phyloP scores from a whole-genome alignment of 106 monocot genomes.

The Allium sativum region DNA sequence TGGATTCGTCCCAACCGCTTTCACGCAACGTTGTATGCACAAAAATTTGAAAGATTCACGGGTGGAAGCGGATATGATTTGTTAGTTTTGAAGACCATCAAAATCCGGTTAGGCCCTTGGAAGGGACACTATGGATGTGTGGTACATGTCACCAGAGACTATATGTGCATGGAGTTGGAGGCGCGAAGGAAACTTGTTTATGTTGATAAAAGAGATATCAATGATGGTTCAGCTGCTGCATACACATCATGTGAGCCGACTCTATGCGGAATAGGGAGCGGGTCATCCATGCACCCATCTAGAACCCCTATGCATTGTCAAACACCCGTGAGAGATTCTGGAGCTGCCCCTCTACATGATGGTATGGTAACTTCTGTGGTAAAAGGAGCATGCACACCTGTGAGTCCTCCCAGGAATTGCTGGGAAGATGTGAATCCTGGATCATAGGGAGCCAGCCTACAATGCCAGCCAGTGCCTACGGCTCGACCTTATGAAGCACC shows the following conservation, averaged over 20 bases:
- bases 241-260: slow-evolving; percentile 67
- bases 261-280: slow-evolving; percentile 76
- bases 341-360: slow-evolving; percentile 95
- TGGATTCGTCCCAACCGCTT: slow-evolving; percentile 31
- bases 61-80: slow-evolving; percentile 78
- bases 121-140: slow-evolving; percentile 96
- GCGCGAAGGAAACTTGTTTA: slow-evolving; percentile 90
- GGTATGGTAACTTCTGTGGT: slow-evolving; percentile 97
- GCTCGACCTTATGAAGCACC: slow-evolving; percentile 85
- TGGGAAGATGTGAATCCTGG: slow-evolving; percentile 98
- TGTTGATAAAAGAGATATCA: slow-evolving; percentile 74
- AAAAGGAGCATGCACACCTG: slow-evolving; percentile 83
- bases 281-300: slow-evolving; percentile 97
- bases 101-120: slow-evolving; percentile 78
- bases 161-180: slow-evolving; percentile 82
- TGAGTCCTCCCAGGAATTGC: slow-evolving; percentile 94
- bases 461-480: slow-evolving; percentile 72
- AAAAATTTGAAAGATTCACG: slow-evolving; percentile 47
- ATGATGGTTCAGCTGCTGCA: slow-evolving; percentile 37
- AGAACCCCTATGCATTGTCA: slow-evolving; percentile 89
- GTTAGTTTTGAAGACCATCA: slow-evolving; percentile 59
- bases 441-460: slow-evolving; percentile 81
- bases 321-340: slow-evolving; percentile 94
- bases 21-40: slow-evolving; percentile 35
- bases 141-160: slow-evolving; percentile 51